These are phyloP conservation scores for Ulota crispa DNA, from an alignment of 225 moss, liverwort and hornwort genomes.

Conservation along the genomic window DNA sequence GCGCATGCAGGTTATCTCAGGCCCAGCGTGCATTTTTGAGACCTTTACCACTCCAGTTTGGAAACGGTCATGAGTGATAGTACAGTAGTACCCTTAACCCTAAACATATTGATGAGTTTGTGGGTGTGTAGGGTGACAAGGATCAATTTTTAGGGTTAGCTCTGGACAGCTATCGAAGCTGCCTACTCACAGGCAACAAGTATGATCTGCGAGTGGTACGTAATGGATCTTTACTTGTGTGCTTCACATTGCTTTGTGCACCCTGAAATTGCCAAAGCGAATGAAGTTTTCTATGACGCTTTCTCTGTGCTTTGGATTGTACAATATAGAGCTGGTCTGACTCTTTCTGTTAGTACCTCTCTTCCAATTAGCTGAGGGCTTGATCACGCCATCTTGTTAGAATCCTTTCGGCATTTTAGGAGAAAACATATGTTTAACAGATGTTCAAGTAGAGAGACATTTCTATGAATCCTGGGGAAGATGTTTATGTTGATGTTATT, in stretches of 20 bases:
- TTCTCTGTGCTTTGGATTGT: not conserved
- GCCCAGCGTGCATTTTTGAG: not conserved
- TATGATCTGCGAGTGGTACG: conserved; percentile 95
- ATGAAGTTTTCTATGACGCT: not conserved
- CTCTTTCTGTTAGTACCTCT: not conserved
- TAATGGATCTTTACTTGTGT: not conserved
- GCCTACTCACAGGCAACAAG: conserved; percentile 79
- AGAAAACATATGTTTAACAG: no score
- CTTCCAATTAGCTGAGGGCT: not conserved
- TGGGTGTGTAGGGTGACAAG: conserved; percentile 70
- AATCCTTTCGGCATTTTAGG: not conserved
- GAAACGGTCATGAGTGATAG: not conserved
- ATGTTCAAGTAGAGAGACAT: not conserved
- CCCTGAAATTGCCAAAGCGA: not conserved
- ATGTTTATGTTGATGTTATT: not conserved
- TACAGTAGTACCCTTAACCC: not conserved
- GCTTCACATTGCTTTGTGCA: not conserved
- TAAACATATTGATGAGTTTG: not conserved
- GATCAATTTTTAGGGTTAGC: conserved; percentile 79
- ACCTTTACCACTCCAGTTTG: not conserved
- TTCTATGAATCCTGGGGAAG: not conserved
- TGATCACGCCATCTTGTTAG: not conserved
- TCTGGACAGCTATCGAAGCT: conserved; percentile 70
- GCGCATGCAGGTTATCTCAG: conserved; percentile 62
- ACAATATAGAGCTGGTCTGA: not conserved